phyloP scores from a whole-genome alignment of 768 basidiomycete species.

The Tulasnella calospora region DNA sequence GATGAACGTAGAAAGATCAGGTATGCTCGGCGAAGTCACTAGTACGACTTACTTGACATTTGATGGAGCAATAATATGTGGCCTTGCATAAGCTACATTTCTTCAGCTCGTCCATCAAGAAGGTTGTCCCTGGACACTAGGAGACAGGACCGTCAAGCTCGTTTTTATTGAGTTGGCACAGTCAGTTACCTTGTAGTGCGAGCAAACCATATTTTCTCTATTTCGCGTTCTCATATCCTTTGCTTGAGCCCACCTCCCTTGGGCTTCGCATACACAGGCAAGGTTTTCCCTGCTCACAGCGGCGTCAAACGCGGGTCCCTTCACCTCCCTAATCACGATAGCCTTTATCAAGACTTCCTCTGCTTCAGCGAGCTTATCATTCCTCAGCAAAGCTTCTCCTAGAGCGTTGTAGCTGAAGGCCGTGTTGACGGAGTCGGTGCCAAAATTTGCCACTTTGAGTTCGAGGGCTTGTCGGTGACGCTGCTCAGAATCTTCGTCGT shows the following conservation, averaged over 20 bases:
- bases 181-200: slow-evolving; percentile 33
- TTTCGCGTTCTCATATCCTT: slow-evolving; percentile 35
- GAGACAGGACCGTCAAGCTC: background rate
- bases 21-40: background rate
- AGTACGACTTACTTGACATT: background rate
- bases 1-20: background rate
- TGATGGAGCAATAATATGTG: background rate
- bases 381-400: slow-evolving; percentile 39
- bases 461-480: slow-evolving; percentile 37
- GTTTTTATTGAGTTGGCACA: background rate
- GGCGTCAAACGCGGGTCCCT: slow-evolving; percentile 35
- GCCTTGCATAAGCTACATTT: background rate
- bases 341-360: slow-evolving; percentile 39
- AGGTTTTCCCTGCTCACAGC: slow-evolving; percentile 42
- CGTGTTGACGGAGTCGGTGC: slow-evolving; percentile 33
- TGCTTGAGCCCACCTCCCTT: slow-evolving; percentile 37
- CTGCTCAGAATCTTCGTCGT: slow-evolving; percentile 35
- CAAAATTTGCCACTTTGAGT: slow-evolving; percentile 33
- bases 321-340: slow-evolving; percentile 33
- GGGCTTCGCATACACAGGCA: slow-evolving; percentile 38
- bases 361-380: slow-evolving; percentile 39
- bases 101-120: background rate
- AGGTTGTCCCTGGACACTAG: background rate
- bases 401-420: slow-evolving; percentile 39
- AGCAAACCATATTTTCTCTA: slow-evolving; percentile 35